Percentiles rank a stretch among this genome's conserved stretches.
Conservation (phyloP, 176 grass and related monocot species). For the Themeda triandra region DNA sequence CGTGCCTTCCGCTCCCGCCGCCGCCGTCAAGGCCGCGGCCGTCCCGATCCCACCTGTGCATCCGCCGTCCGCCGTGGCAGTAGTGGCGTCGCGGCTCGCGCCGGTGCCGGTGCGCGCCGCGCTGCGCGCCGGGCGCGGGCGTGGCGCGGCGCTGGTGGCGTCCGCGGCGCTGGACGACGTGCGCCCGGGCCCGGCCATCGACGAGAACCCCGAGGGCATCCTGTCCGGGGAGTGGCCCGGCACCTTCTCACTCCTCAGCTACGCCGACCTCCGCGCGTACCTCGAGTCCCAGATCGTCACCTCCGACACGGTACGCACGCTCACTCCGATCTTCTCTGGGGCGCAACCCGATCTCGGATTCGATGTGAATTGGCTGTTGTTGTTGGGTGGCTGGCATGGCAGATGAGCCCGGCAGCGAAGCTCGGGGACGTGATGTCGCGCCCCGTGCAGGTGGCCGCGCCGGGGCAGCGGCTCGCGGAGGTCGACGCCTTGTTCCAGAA, state of each 20-base stretch:
- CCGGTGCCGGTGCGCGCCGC: too few species aligned
- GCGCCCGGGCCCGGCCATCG: conserved; percentile 58
- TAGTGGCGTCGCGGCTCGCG: too few species aligned
- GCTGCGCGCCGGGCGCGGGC: too few species aligned
- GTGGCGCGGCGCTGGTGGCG: conserved; percentile 10
- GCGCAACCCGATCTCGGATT: too few species aligned
- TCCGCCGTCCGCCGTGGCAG: too few species aligned
- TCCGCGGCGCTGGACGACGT: conserved; percentile 20
- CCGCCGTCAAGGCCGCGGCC: too few species aligned
- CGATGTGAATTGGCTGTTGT: background rate
- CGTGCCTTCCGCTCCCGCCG: too few species aligned
- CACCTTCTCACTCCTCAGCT: conserved; percentile 68
- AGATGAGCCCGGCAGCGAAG: conserved; percentile 54
- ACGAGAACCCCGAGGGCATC: conserved; percentile 72
- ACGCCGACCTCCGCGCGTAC: conserved; percentile 61
- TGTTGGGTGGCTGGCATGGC: background rate
- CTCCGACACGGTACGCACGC: background rate
- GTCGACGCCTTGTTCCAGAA: conserved; percentile 55
- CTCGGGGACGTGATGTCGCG: conserved; percentile 65
- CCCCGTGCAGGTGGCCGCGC: conserved; percentile 44
- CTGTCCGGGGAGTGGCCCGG: conserved; percentile 74
- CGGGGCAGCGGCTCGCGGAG: conserved; percentile 48
- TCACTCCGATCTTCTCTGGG: too few species aligned
- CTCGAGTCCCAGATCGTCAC: conserved; percentile 67
- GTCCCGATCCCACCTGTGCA: too few species aligned